Base-by-base conservation (phyloP, 2,329 filamentous ascomycete species). In the Aspergillus udagawae region DNA sequence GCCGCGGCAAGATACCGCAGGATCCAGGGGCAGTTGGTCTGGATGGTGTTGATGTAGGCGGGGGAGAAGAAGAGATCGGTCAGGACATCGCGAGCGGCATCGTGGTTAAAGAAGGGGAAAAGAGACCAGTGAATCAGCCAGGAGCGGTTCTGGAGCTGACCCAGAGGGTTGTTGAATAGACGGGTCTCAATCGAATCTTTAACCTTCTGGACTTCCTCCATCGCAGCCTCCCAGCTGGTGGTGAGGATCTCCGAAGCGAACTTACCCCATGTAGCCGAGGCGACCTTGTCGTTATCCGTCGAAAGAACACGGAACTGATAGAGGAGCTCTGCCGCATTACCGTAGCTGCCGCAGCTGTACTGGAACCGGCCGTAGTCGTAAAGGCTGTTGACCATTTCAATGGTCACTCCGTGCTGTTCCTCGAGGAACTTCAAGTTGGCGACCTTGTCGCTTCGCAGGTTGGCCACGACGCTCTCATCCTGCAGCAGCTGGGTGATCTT, bases 51-150 rank as follows among this genome's bases (percentile, higher is more conserved):
- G 86, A 99, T 99, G 83, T 91, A 99, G 68, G 91, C 85, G 63
- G 92, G 90, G 63, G 90, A 95, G 85, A 99, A 97, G 84, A 97
- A 94, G 75, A 97, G 87, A 69, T 99, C 94, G 72, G 94, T 91
- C 68, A 99, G 85, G 67, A 86, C 85, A 73, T 99, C 94, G 71
- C 93, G 91, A 58, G 91, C 91, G 64, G 86, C 83, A 70, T 97
- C 93, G 80, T 91, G 88, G 86, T 99, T 97, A 86, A 97, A 99
- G 80, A 97, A 92, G 61, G 94, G 93, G 86, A 97, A 99, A 60
- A 99, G 87, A 49, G 91, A 88, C 92, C 94, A 99, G 89, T 99
- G 94, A 69, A 96, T 89, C 70, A 99, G 83, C 91, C 93, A 96
- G 58, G 92, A 95, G 73, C 94, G 91, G 83, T 97, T 93, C 75